phyloP scores from a whole-genome alignment of 148 eudicot species.

The Drosera capensis region DNA sequence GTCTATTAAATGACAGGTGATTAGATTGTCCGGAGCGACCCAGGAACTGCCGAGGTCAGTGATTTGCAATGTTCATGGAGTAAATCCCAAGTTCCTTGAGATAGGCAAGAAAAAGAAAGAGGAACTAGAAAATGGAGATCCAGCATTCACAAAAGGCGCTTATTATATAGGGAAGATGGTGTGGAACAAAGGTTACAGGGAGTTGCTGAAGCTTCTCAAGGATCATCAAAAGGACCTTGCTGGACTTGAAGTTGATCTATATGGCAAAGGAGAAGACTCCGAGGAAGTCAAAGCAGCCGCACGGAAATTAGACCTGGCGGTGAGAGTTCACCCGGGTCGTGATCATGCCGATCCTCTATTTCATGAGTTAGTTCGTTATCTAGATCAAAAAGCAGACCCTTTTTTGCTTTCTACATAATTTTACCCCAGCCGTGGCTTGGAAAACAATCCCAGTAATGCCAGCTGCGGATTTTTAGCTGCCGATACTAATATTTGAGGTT shows the following conservation, averaged over 20 bases:
- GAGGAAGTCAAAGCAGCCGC: conserved; percentile 51
- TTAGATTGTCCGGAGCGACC: conserved; percentile 78
- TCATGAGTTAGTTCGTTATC: conserved; percentile 84
- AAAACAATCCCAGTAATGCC: too few species aligned
- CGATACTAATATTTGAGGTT: too few species aligned
- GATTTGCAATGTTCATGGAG: conserved; percentile 90
- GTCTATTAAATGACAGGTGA: conserved; percentile 26
- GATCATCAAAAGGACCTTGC: conserved; percentile 58
- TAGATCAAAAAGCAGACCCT: too few species aligned
- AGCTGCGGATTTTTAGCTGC: too few species aligned
- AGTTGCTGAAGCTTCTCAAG: conserved; percentile 60
- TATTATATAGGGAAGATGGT: conserved; percentile 92
- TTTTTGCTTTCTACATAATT: too few species aligned
- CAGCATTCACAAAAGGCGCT: conserved; percentile 54
- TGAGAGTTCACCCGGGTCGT: conserved; percentile 71
- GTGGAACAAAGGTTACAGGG: conserved; percentile 83
- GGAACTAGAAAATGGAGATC: conserved; percentile 21
- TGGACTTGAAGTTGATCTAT: conserved; percentile 71
- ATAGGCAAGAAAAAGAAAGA: conserved; percentile 64
- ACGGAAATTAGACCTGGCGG: conserved; percentile 34
- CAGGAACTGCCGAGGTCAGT: conserved; percentile 84
- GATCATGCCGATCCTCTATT: conserved; percentile 92
- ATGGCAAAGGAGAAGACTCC: conserved; percentile 79
- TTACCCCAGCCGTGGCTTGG: too few species aligned
- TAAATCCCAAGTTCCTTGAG: conserved; percentile 81